Percentiles rank a stretch among this genome's conserved stretches.
Evolutionary conservation across 352 stramenopile genomes (phyloP).

Genomic region (Sclerospora graminicola): DNA sequence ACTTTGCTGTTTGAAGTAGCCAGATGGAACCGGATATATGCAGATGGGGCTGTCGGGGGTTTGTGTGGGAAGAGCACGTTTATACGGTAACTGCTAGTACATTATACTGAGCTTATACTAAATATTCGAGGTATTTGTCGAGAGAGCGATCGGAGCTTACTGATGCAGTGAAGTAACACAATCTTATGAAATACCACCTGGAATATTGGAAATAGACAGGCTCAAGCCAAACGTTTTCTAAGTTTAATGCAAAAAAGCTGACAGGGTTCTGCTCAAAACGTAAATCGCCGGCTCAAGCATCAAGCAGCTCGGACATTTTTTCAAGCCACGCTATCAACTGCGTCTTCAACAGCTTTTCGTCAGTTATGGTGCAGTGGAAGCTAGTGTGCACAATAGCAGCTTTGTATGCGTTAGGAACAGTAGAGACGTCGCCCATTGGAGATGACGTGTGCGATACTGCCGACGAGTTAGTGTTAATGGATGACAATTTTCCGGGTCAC

Average conservation of each 20-base stretch:
- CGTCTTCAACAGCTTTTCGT: too few species aligned
- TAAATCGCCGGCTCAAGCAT: too few species aligned
- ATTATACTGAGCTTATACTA: too few species aligned
- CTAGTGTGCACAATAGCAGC: conserved; percentile 16
- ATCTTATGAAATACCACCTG: conserved; percentile 29
- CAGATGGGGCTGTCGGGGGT: too few species aligned
- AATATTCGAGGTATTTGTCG: conserved; percentile 11
- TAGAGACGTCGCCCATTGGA: conserved; percentile 14
- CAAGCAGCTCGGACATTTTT: too few species aligned
- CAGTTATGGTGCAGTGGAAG: conserved; percentile 21
- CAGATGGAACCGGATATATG: too few species aligned
- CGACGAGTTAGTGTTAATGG: conserved; percentile 20
- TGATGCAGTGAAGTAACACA: conserved; percentile 4
- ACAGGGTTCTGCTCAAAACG: background rate
- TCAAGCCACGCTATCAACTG: too few species aligned
- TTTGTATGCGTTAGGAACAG: conserved; percentile 6
- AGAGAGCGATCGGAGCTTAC: conserved; percentile 17
- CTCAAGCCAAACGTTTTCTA: conserved; percentile 14
- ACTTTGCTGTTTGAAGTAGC: too few species aligned
- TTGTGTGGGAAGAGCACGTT: too few species aligned
- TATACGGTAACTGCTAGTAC: too few species aligned
- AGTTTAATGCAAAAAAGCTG: too few species aligned
- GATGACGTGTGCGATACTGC: conserved; percentile 13
- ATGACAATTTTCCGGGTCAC: conserved; percentile 21
- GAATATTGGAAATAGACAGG: conserved; percentile 18